These are phyloP conservation scores for Apiotrichum laibachii DNA, from an alignment of 1,284 basidiomycete species.

Conservation along the genomic window DNA sequence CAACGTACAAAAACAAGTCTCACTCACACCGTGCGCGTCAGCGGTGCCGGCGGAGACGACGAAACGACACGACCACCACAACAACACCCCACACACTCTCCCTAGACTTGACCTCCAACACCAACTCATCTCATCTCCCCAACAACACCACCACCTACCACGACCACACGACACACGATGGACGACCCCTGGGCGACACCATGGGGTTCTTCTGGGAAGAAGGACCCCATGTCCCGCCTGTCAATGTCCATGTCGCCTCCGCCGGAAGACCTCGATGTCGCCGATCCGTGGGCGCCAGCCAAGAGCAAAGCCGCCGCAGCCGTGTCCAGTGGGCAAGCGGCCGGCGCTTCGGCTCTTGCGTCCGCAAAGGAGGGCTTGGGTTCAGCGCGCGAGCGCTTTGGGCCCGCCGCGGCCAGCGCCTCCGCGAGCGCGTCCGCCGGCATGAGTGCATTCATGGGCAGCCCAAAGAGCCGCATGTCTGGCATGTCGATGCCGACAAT, in stretches of 20 bases:
- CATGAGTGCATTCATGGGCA: conserved; percentile 1
- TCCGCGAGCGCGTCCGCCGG: neutral
- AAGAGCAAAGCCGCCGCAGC: neutral
- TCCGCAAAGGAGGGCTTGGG: conserved; percentile 1
- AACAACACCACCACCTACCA: neutral
- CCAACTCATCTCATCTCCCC: neutral
- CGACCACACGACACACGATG: conserved; percentile 8
- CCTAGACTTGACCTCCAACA: no score
- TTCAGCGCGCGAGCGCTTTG: neutral
- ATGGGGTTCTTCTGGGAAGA: conserved; percentile 11
- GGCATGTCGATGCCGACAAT: neutral
- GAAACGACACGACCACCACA: no score
- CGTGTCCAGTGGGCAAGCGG: neutral
- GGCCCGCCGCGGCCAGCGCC: neutral
- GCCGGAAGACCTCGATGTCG: conserved; percentile 9
- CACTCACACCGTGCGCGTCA: no score
- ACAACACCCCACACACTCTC: no score
- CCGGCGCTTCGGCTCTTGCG: neutral
- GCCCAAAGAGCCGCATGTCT: neutral
- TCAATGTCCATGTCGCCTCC: conserved; percentile 15
- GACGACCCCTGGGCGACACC: conserved; percentile 23
- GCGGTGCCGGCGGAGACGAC: no score
- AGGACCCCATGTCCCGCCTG: neutral
- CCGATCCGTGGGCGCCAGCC: conserved; percentile 20
- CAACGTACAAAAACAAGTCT: no score